Evolutionary conservation across 495 filamentous ascomycete genomes (phyloP), one percentile per base, ranked within the genome.

Genomic region (Penicillium nucicola): DNA sequence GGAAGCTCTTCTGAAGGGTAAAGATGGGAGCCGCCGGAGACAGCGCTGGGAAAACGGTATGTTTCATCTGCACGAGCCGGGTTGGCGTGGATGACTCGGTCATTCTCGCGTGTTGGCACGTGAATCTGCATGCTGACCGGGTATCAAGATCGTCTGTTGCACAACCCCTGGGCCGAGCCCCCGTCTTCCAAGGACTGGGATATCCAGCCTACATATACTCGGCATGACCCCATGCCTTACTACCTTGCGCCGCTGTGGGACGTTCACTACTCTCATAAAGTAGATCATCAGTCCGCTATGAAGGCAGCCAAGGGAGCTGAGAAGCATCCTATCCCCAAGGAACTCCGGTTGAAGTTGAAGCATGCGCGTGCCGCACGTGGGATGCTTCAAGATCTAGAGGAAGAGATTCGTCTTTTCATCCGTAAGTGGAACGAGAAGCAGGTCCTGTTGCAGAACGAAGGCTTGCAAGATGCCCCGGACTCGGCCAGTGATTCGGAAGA

Each of bases 1-100:
- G 20, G 92, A 97, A 60, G 84, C 84, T 9, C 57, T 95, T 42
- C 71, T 91, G n/a, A 92, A 89, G 69, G 93, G 92, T 41, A 95
- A 91, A 56, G 90, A 96, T 61, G 93, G 93, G n/a, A 90, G 83
- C 52, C 80, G 92, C 36, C 83, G 91, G 47, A 78, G 93, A 39
- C 86, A 89, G 61, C 79, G 92, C 34, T 97, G 91, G 90, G 93
- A 98, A 74, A 98, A 98, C 67, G 91, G 91, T 96, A 80, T 57
- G 74, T 65, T 37, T 19, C 19, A 43, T 15, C 34, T 18, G 34
- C 19, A 20, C 6, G 4, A 20, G 45, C 17, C 30, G 17, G 6
- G 4, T 38, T 7, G 31, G 31, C 9, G 19, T 22, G 35, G 8
- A 25, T 20, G 14, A 30, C 11, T 22, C 42, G 11, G 13, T 22